phyloP scores from a whole-genome alignment of 305 asterid species.

The Plantago coronopus region DNA sequence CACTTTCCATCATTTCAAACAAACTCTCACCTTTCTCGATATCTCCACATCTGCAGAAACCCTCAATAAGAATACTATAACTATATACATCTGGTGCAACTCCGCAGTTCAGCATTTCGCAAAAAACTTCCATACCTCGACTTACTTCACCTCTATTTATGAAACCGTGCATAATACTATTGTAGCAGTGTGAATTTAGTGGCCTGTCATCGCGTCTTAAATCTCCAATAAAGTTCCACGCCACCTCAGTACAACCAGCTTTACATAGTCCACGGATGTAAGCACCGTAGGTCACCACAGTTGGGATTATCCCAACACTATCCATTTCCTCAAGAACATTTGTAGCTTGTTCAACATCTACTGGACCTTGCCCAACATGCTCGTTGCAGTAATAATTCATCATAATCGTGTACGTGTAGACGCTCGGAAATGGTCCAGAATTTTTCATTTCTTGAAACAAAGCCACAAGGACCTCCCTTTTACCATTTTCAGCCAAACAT shows the following conservation, averaged over 20 bases:
- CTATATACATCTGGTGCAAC: no score
- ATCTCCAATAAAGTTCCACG: no score
- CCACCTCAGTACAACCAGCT: no score
- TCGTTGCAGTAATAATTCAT: conserved; percentile 44
- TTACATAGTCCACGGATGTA: no score
- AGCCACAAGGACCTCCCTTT: conserved; percentile 24
- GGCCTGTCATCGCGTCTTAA: no score
- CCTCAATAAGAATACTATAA: no score
- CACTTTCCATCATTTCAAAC: no score
- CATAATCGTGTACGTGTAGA: conserved; percentile 50
- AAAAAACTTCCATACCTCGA: conserved; percentile 38
- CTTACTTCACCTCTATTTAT: conserved; percentile 35
- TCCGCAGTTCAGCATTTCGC: conserved; percentile 45
- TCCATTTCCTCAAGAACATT: conserved; percentile 42
- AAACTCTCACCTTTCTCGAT: no score
- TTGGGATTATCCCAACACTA: no score
- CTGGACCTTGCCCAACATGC: conserved; percentile 22
- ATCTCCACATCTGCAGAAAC: no score
- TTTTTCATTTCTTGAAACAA: conserved; percentile 50
- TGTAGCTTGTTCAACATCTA: conserved; percentile 39
- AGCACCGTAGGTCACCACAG: no score
- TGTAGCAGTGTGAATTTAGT: no score
- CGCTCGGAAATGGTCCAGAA: conserved; percentile 55
- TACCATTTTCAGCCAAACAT: conserved; percentile 42
- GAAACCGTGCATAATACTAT: conserved; percentile 45